phyloP scores from a whole-genome alignment of 257 asterid species.

The Cinchona pubescens region DNA sequence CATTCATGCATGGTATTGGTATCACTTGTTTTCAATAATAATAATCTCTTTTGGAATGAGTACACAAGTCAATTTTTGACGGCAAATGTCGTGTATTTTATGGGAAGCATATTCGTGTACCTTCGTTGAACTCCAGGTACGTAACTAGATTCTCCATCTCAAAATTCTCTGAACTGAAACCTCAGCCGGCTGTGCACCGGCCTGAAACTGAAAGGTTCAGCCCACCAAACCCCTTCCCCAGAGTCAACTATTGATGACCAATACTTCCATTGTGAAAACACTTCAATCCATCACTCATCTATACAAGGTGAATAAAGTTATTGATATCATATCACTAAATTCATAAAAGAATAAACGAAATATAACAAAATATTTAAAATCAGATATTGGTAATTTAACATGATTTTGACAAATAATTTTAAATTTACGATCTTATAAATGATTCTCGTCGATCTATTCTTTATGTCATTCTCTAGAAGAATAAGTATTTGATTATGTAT shows the following conservation, averaged over 20 bases:
- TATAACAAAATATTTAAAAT: too few species aligned
- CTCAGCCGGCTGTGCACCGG: constrained; percentile 2
- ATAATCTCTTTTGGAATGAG: not conserved
- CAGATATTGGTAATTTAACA: too few species aligned
- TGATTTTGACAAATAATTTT: too few species aligned
- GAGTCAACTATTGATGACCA: constrained; percentile 3
- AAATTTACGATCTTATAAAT: too few species aligned
- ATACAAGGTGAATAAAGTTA: too few species aligned
- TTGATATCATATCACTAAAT: too few species aligned
- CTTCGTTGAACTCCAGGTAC: constrained; percentile 8
- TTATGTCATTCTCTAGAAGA: not conserved
- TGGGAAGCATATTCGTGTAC: constrained; percentile 21
- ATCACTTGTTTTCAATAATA: not conserved
- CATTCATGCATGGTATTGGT: too few species aligned
- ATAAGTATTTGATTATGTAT: not conserved
- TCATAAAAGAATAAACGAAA: too few species aligned
- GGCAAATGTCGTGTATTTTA: constrained; percentile 1
- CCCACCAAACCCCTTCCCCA: not conserved
- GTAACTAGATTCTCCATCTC: not conserved
- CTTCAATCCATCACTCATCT: not conserved
- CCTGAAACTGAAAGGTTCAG: constrained; percentile 14
- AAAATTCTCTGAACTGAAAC: constrained; percentile 13
- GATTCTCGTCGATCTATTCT: too few species aligned
- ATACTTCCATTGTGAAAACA: not conserved
- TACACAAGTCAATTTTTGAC: constrained; percentile 18